phyloP scores from a whole-genome alignment of 2,329 filamentous ascomycete genomes.

The Chaetomium olivaceum region DNA sequence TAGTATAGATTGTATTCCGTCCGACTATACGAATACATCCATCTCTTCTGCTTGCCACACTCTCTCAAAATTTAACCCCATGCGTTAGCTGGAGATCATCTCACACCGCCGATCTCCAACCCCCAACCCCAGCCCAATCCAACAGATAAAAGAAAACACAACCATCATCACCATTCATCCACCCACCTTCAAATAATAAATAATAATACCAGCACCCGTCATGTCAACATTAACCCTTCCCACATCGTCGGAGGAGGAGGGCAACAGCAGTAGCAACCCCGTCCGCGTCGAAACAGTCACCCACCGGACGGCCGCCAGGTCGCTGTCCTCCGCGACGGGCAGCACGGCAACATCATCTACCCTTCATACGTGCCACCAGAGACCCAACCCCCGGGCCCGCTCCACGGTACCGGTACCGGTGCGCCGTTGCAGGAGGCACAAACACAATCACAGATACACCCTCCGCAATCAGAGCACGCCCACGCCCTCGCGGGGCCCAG shows the following conservation, averaged over 20 bases:
- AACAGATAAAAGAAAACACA: not conserved
- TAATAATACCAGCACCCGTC: not conserved
- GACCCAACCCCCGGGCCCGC: slow-evolving; percentile 25
- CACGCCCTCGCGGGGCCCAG: not conserved
- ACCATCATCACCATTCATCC: not conserved
- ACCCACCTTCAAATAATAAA: not conserved
- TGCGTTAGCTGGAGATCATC: not conserved
- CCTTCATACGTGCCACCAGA: slow-evolving; percentile 39
- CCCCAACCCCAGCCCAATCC: not conserved
- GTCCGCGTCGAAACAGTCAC: slow-evolving; percentile 36
- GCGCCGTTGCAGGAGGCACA: not conserved
- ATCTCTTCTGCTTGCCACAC: not conserved
- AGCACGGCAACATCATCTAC: slow-evolving; percentile 37
- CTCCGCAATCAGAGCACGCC: not conserved
- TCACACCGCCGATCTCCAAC: not conserved
- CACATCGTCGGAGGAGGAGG: not conserved
- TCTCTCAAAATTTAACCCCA: not conserved
- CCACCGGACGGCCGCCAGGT: slow-evolving; percentile 32
- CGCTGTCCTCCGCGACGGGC: slow-evolving; percentile 39
- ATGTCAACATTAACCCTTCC: not conserved
- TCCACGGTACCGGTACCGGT: too few relatives aligned
- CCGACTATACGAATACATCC: not conserved
- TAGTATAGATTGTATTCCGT: not conserved
- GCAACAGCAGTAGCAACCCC: not conserved
- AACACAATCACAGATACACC: not conserved